Evolutionary conservation across 2,329 filamentous ascomycete genomes (phyloP), one percentile per base, ranked within the genome.

Genomic region (Monosporascus sp.): DNA sequence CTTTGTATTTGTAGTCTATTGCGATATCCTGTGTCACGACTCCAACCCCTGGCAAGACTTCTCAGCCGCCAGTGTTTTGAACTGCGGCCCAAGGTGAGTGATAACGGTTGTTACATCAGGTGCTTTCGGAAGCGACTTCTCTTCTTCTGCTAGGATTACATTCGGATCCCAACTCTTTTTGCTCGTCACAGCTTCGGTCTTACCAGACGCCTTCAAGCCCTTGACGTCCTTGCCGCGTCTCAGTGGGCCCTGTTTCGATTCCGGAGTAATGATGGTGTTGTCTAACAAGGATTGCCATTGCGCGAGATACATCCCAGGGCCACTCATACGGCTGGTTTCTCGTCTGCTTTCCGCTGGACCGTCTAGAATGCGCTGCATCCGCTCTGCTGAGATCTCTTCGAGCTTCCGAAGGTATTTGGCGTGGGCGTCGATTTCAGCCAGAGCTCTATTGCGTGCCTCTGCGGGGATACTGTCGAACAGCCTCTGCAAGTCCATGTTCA

Each of bases 271-370:
- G 46, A 78, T 68, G 0, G 88, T 89, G n/a, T 78, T 73, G 64
- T 91, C 85, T 3, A 92, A 74, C 7, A 91, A 73, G 1, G 80
- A 74, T 65, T 91, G 86, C 88, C 89, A 92, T 49, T 84, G 79
- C 1, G 81, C 77, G 24, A 91, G 78, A 64, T 88, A 92, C 47
- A 87, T 81, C 1, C 89, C 89, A 0, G 89, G 88, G 0, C 87
- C 88, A 24, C 76, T 77, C 51, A 79, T 78, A 37, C 72, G 56
- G 6, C 54, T 50, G 3, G 40, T 47, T 6, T 40, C 31, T 37
- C 50, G 45, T 46, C 52, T 50, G 41, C 53, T 49, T 18, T 57
- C 43, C 49, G 59, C 37, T 51, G 52, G 56, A 1, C 63, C 63
- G 51, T 76, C 74, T 45, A 89, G 74, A 24, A 90, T 78, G 1